These are phyloP conservation scores for Dichomitus squalens DNA, from an alignment of 1,284 basidiomycete genomes.

Conservation along the genomic window DNA sequence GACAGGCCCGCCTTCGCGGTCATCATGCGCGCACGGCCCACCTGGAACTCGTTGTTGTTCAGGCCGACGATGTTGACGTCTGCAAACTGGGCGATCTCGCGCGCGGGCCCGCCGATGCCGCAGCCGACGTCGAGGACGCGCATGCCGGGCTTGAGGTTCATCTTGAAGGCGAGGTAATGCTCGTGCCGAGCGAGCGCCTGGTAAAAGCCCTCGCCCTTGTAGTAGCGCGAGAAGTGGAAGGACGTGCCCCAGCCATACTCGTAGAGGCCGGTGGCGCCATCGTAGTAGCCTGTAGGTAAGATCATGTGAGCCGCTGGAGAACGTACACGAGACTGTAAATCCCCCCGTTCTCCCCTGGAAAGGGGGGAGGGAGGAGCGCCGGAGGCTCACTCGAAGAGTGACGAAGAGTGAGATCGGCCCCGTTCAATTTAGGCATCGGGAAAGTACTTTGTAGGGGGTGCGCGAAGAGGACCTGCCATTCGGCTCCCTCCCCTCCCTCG, in stretches of 20 bases:
- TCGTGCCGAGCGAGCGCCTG: slow-evolving; percentile 93
- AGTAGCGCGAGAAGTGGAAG: slow-evolving; percentile 99
- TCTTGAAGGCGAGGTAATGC: slow-evolving; percentile 92
- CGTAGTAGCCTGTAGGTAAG: slow-evolving; percentile 79
- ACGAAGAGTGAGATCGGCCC: neutral
- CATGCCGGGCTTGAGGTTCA: slow-evolving; percentile 87
- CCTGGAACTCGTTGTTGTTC: slow-evolving; percentile 98
- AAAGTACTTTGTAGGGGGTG: too few species aligned
- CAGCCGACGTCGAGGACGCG: slow-evolving; percentile 97
- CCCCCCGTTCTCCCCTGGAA: slow-evolving; percentile 3
- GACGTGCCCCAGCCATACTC: slow-evolving; percentile 94
- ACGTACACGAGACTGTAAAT: too few species aligned
- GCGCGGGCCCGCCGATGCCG: slow-evolving; percentile 95
- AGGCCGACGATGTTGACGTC: slow-evolving; percentile 88
- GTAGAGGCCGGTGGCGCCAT: slow-evolving; percentile 95
- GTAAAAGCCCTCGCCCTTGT: slow-evolving; percentile 90
- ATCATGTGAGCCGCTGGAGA: too few species aligned
- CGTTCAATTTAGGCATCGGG: too few species aligned
- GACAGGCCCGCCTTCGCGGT: slow-evolving; percentile 81
- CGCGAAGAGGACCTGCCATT: too few species aligned
- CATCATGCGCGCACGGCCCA: slow-evolving; percentile 84
- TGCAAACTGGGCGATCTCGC: slow-evolving; percentile 92
- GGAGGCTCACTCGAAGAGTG: neutral
- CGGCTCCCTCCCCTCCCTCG: too few species aligned
- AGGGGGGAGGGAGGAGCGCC: neutral